These are phyloP conservation scores for Ophiocordyceps australis DNA, from an alignment of 2,329 filamentous ascomycete genomes.

Conservation along the genomic window DNA sequence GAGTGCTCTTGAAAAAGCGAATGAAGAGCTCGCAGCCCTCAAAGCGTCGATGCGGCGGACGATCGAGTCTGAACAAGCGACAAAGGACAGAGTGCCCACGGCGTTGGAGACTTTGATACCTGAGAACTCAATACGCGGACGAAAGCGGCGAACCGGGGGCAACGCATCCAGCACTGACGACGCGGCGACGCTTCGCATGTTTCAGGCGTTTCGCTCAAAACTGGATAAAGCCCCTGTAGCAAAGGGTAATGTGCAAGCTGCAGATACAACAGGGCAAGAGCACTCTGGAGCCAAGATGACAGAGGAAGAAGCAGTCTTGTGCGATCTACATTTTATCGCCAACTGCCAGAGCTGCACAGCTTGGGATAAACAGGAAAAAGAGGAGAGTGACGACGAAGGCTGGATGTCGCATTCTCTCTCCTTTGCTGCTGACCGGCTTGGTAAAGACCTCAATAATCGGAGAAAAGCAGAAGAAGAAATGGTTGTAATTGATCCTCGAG, in stretches of 20 bases:
- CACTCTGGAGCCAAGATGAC: slow-evolving; percentile 8
- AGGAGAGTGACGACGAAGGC: slow-evolving; percentile 42
- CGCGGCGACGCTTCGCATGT: slow-evolving; percentile 45
- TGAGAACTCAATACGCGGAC: slow-evolving; percentile 46
- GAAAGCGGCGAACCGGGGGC: slow-evolving; percentile 47
- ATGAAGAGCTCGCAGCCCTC: slow-evolving; percentile 63
- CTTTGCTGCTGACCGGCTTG: slow-evolving; percentile 77
- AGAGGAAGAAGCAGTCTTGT: slow-evolving; percentile 58
- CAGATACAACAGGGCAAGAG: slow-evolving; percentile 12
- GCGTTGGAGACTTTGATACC: slow-evolving; percentile 60
- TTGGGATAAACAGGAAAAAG: slow-evolving; percentile 52
- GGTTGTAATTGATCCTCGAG: slow-evolving; percentile 81
- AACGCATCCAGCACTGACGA: slow-evolving; percentile 36
- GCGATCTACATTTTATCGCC: slow-evolving; percentile 89
- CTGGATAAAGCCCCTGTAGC: slow-evolving; percentile 38
- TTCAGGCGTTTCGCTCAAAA: slow-evolving; percentile 66
- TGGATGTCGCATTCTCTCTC: slow-evolving; percentile 80
- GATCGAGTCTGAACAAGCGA: slow-evolving; percentile 24
- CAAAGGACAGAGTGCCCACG: slow-evolving; percentile 43
- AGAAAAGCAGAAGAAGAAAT: slow-evolving; percentile 82
- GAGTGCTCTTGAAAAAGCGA: slow-evolving; percentile 47
- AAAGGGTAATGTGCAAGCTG: no score
- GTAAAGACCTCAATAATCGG: slow-evolving; percentile 83
- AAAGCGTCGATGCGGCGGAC: slow-evolving; percentile 69
- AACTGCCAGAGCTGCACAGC: slow-evolving; percentile 83